phyloP scores from a whole-genome alignment of 1,284 basidiomycete species.

The Peniophora sp. region DNA sequence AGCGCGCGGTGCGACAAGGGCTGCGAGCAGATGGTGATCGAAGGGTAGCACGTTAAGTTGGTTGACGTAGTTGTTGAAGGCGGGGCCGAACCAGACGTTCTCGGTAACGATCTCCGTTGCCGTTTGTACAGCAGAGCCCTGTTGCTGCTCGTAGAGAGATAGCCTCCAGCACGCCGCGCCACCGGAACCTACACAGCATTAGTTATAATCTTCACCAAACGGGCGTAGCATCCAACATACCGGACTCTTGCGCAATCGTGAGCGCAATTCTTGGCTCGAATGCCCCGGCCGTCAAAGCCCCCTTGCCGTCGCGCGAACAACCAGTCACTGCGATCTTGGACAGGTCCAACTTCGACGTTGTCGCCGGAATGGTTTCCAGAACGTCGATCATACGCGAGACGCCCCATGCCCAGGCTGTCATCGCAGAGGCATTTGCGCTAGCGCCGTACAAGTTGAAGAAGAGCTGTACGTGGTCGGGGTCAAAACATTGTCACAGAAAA shows the following conservation, averaged over 20 bases:
- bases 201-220: no score
- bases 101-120: constrained; percentile 44
- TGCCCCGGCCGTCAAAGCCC: constrained; percentile 37
- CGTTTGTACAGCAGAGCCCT: constrained; percentile 32
- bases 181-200: constrained; percentile 23
- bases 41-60: constrained; percentile 33
- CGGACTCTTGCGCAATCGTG: constrained; percentile 50
- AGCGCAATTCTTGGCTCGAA: constrained; percentile 40
- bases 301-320: constrained; percentile 50
- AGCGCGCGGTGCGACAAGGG: constrained; percentile 42
- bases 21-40: constrained; percentile 46
- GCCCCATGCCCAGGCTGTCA: constrained; percentile 53
- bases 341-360: constrained; percentile 31
- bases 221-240: no score
- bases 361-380: constrained; percentile 33
- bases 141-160: constrained; percentile 32
- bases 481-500: no score
- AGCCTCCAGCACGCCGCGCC: constrained; percentile 50
- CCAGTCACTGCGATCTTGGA: constrained; percentile 42
- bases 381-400: constrained; percentile 48
- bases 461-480: constrained; percentile 19
- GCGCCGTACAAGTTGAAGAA: constrained; percentile 47
- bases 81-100: constrained; percentile 47
- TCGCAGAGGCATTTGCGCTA: constrained; percentile 34
- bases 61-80: constrained; percentile 37